These are phyloP conservation scores for Rhynchospora tenuis DNA, from an alignment of 176 grass and related monocot genomes.

Conservation along the genomic window DNA sequence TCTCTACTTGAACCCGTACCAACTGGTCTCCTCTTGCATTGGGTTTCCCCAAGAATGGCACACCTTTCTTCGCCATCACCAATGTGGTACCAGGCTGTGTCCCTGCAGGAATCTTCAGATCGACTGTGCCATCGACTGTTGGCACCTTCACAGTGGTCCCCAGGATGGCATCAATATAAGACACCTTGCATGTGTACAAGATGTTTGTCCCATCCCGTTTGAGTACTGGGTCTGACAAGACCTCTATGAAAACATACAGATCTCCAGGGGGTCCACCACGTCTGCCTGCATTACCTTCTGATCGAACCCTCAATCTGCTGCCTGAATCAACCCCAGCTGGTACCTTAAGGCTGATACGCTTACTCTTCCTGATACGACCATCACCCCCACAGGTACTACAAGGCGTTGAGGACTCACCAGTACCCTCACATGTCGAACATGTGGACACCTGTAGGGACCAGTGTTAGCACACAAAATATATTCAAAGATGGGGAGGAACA, in stretches of 20 bases:
- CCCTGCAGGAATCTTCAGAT: slow-evolving; percentile 88
- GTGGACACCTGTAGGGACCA: slow-evolving; percentile 34
- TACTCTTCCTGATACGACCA: slow-evolving; percentile 80
- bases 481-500: not conserved
- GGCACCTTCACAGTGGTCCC: slow-evolving; percentile 91
- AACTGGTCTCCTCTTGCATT: slow-evolving; percentile 85
- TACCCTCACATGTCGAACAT: slow-evolving; percentile 81
- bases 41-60: slow-evolving; percentile 77
- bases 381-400: slow-evolving; percentile 82
- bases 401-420: slow-evolving; percentile 82
- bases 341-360: slow-evolving; percentile 93
- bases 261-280: slow-evolving; percentile 95
- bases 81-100: slow-evolving; percentile 86
- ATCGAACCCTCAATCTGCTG: slow-evolving; percentile 82
- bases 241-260: slow-evolving; percentile 91
- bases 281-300: slow-evolving; percentile 82
- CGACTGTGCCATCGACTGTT: slow-evolving; percentile 81
- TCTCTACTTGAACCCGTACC: slow-evolving; percentile 92
- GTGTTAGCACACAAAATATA: not conserved
- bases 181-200: slow-evolving; percentile 93
- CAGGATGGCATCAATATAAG: slow-evolving; percentile 94
- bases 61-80: slow-evolving; percentile 97
- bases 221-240: slow-evolving; percentile 87
- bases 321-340: slow-evolving; percentile 95
- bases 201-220: slow-evolving; percentile 88